These are phyloP conservation scores for Colletotrichum costaricense DNA, from an alignment of 2,329 filamentous ascomycete species.

Conservation along the genomic window DNA sequence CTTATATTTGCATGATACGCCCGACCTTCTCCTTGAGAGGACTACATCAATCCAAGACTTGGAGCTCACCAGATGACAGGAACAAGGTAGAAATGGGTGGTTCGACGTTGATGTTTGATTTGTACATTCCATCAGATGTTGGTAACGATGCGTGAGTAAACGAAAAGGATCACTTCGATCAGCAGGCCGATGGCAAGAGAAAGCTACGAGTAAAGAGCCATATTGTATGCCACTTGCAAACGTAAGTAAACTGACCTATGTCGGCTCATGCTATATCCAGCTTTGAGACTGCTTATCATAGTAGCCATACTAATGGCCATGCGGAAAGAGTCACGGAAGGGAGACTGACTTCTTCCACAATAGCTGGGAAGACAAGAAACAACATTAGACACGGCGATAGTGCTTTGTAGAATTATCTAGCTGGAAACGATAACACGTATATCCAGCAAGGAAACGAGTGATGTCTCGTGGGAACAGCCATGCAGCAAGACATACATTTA, in stretches of 20 bases:
- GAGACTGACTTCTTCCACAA: too few relatives aligned
- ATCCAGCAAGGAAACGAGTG: too few relatives aligned
- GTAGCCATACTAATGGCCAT: background rate
- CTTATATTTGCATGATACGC: background rate
- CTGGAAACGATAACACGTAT: background rate
- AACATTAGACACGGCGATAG: background rate
- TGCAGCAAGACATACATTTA: background rate
- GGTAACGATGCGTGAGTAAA: background rate
- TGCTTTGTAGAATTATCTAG: background rate
- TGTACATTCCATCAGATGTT: background rate
- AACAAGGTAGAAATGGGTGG: background rate
- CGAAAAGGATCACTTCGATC: background rate
- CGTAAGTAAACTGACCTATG: background rate
- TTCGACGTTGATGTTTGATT: background rate
- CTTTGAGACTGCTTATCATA: background rate
- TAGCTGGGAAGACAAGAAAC: background rate
- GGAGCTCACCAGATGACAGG: background rate
- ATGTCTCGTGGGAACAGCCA: background rate
- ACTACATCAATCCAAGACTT: background rate
- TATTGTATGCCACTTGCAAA: background rate
- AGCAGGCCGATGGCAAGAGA: background rate
- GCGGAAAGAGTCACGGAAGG: background rate
- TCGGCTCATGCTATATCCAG: background rate
- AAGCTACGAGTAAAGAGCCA: background rate
- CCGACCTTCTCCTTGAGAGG: too few relatives aligned